Evolutionary conservation across 2,329 filamentous ascomycete species (phyloP).

Genomic region (Colletotrichum truncatum): DNA sequence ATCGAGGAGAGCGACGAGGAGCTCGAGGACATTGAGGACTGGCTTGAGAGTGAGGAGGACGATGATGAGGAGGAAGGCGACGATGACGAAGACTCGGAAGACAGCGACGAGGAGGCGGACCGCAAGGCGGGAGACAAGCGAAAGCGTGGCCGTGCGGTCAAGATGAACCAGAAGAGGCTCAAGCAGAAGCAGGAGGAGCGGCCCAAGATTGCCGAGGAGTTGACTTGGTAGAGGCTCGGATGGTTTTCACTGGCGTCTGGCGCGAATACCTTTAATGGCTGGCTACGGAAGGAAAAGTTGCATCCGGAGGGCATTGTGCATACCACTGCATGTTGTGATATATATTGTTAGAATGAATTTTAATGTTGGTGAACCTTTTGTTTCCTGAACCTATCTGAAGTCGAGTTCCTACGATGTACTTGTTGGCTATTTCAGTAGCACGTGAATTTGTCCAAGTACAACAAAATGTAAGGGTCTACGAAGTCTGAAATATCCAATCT

Average conservation of each 20-base stretch:
- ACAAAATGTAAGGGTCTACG: no score
- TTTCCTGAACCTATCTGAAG: no score
- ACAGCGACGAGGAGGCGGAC: constrained; percentile 63
- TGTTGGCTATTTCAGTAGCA: no score
- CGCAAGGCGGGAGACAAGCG: constrained; percentile 65
- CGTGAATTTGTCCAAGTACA: no score
- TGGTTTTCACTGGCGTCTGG: constrained; percentile 26
- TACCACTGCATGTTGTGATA: constrained; percentile 13
- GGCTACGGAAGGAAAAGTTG: constrained; percentile 23
- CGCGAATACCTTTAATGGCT: constrained; percentile 28
- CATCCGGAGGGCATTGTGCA: constrained; percentile 22
- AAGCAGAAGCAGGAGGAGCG: constrained; percentile 60
- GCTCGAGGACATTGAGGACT: constrained; percentile 86
- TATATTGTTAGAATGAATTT: constrained; percentile 12
- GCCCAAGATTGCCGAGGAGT: constrained; percentile 49
- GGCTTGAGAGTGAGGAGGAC: constrained; percentile 79
- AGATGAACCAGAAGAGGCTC: constrained; percentile 51
- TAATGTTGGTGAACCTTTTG: constrained; percentile 1
- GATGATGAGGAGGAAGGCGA: constrained; percentile 68
- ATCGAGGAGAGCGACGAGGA: constrained; percentile 81
- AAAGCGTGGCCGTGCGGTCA: constrained; percentile 59
- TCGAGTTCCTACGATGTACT: no score
- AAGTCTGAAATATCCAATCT: no score
- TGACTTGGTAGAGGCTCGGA: constrained; percentile 46
- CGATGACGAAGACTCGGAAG: constrained; percentile 65